Conservation (phyloP, 2,329 filamentous ascomycete species). For the Conoideocrella luteorostrata region DNA sequence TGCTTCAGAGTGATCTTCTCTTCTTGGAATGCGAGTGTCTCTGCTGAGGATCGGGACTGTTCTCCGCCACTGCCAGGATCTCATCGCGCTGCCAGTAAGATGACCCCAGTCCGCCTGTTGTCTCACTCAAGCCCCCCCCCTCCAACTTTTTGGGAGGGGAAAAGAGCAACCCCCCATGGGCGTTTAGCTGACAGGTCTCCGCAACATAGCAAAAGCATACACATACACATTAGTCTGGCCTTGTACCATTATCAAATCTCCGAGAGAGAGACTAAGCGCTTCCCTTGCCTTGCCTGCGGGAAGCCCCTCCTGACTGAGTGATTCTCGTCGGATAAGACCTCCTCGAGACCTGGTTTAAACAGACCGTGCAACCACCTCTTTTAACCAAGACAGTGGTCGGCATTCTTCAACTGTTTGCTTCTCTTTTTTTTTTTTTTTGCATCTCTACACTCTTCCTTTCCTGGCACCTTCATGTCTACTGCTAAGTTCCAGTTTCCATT, state of each 20-base stretch:
- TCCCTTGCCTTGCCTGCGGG: conserved; percentile 20
- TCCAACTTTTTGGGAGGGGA: conserved; percentile 16
- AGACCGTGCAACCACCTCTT: conserved; percentile 21
- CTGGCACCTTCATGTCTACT: conserved; percentile 51
- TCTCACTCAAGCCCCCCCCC: conserved; percentile 29
- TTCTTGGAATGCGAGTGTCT: conserved; percentile 33
- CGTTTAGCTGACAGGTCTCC: conserved; percentile 24
- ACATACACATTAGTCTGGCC: conserved; percentile 22
- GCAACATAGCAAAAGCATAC: conserved; percentile 25
- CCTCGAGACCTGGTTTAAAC: conserved; percentile 32
- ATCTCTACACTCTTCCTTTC: conserved; percentile 18
- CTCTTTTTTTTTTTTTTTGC: conserved; percentile 29
- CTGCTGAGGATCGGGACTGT: conserved; percentile 28
- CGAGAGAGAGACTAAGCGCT: conserved; percentile 23
- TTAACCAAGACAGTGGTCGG: conserved; percentile 32
- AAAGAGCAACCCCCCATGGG: conserved; percentile 24
- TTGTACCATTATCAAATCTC: conserved; percentile 31
- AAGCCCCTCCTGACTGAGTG: conserved; percentile 21
- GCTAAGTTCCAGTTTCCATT: conserved; percentile 48
- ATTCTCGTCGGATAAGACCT: conserved; percentile 29
- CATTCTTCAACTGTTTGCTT: conserved; percentile 25
- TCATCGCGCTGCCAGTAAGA: conserved; percentile 26
- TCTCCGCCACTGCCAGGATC: conserved; percentile 26
- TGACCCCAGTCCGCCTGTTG: conserved; percentile 22
- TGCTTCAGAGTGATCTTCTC: conserved; percentile 17